Percentiles rank a stretch among this genome's conserved stretches.
Evolutionary conservation across 371 early-diverging fungal genomes (phyloP).

Genomic region (Actinomortierella ambigua): DNA sequence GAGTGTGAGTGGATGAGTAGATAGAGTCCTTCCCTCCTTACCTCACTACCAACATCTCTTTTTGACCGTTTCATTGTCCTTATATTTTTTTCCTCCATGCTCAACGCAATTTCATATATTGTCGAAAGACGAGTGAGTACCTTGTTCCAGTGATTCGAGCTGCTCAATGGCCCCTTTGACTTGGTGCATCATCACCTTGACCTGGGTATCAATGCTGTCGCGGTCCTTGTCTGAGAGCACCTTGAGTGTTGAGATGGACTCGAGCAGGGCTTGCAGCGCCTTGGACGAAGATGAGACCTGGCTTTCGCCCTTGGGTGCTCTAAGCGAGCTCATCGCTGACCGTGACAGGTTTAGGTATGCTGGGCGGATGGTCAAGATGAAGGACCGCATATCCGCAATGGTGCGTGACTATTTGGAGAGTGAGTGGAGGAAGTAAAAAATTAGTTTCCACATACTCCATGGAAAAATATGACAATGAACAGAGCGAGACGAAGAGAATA

Average conservation of each 20-base stretch:
- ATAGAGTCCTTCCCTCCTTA: no score
- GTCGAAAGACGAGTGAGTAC: slow-evolving; percentile 4
- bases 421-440: no score
- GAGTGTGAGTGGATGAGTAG: no score
- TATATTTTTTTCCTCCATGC: no score
- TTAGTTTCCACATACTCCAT: not conserved
- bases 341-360: slow-evolving; percentile 40
- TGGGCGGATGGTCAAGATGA: slow-evolving; percentile 38
- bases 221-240: slow-evolving; percentile 41
- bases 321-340: not conserved
- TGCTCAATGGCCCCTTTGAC: slow-evolving; percentile 45
- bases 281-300: slow-evolving; percentile 25
- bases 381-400: slow-evolving; percentile 36
- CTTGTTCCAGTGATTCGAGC: slow-evolving; percentile 39
- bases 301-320: no score
- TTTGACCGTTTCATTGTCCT: no score
- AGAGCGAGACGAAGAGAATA: not conserved
- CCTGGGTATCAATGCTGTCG: slow-evolving; percentile 43
- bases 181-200: slow-evolving; percentile 43
- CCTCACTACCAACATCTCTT: no score
- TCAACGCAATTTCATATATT: no score
- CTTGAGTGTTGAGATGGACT: slow-evolving; percentile 26
- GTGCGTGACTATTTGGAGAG: slow-evolving; percentile 43
- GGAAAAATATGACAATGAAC: not conserved
- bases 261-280: slow-evolving; percentile 27